Base-by-base conservation (phyloP, 2,329 filamentous ascomycete species). In the Paecilomyces variotii region DNA sequence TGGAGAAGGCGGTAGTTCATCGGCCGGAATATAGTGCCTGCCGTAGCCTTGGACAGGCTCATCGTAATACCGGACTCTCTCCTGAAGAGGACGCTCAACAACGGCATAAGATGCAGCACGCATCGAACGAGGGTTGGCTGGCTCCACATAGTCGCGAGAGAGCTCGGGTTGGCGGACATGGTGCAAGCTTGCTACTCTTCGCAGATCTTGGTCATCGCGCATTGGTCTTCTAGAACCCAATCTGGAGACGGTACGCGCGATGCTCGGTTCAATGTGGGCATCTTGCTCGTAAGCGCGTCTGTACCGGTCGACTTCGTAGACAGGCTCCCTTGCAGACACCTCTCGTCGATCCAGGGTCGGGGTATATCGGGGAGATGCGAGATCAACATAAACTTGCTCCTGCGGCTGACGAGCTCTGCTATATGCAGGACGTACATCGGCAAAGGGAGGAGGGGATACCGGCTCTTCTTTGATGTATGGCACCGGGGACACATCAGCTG, bases 391-490 rank as follows among this genome's bases (percentile, higher is more conserved):
- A 49, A 82, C 74, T 4, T 78, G 77, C 54, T 73, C 73, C 57
- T 76, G 74, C 56, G 70, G 68, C 28, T 62, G 67, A 53, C 70
- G 71, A 50, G 59, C 63, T 58, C 69, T 67, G 53, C 73, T 71
- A 57, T 27, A 30, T 45, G 55, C 24, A 55, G 74, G 67, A 32
- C 73, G 70, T 26, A 73, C 70, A 62, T 77, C 74, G 56, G 77
- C 72, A 60, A 86, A 82, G 1, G 82, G 80, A 50, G 82, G 82
- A 24, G 84, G 84, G 11, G 84, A 87, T 19, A 85, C 73, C 6
- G 84, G 83, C 66, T 87, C 84, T 63, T 83, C 79, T 67, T 87
- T 87, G 68, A 87, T 84, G 62, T 80, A 80, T 7, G 81, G 74
- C 57, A 80, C 80, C 28, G 68, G 72, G 60, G 76, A 72, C 25